Evolutionary conservation across 495 filamentous ascomycete species (phyloP), one percentile per base, ranked within the genome.

Genomic region (Penicillium arizonense): DNA sequence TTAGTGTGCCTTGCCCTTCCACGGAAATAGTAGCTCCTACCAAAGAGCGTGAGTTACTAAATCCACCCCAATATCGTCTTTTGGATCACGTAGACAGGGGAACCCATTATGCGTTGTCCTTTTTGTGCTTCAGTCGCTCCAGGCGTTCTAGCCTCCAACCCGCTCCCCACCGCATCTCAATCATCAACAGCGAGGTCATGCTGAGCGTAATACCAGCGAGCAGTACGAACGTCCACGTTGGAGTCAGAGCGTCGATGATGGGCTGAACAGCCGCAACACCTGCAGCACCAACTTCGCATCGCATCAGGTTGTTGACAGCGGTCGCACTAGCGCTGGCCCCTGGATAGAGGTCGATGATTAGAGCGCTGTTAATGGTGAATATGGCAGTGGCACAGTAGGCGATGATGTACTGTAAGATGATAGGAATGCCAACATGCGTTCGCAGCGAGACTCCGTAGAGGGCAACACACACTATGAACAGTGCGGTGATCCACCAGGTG

Each of bases 251-350:
- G 37, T 82, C 67, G 34, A 86, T 81, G 68, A 90, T 82, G 5
- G 82, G 81, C 40, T 81, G 74, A 30, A 88, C 80, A 10, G 77
- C 72, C 5, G 82, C 86, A 12, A 83, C 84, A 23, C 81, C 82
- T 0, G 70, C 86, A 2, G 87, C 88, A 13, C 86, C 87, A 11
- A 90, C 62, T 21, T 85, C 53, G 58, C 86, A 90, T 16, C 87
- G 65, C 21, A 83, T 81, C 35, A 91, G 63, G 58, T 91, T 90
- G 60, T 87, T 88, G 7, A 85, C 82, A 1, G 88, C 87, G 0
- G 86, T 85, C 0, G 85, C 86, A 10, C 86, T 84, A 0, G 80
- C 82, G 3, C 85, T 83, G 3, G 67, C 76, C 1, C 75, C 74
- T 0, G 82, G 82, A 50, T 85, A 85, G 5, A 89, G 71, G 53